Evolutionary conservation across 768 basidiomycete species (phyloP).

Genomic region (Suillus subalutaceus): DNA sequence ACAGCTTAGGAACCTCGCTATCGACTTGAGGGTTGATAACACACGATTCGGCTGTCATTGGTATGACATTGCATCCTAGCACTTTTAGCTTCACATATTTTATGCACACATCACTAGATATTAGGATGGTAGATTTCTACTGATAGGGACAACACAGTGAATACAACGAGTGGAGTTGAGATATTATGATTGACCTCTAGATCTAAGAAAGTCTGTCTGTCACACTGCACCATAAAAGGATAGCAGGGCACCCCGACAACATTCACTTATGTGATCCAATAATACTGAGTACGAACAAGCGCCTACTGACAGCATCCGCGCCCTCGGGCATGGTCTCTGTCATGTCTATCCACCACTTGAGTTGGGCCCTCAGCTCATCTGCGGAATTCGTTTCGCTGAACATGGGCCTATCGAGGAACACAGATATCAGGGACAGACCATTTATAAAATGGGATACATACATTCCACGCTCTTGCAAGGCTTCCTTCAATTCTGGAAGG

Average conservation of each 20-base stretch:
- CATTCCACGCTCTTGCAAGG: slow-evolving; percentile 79
- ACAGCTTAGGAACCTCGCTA: neutral
- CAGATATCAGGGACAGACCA: slow-evolving; percentile 1
- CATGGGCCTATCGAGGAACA: slow-evolving; percentile 18
- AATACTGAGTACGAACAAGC: slow-evolving; percentile 51
- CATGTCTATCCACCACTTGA: slow-evolving; percentile 68
- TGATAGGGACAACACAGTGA: neutral
- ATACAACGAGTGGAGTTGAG: slow-evolving; percentile 8
- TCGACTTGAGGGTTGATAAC: neutral
- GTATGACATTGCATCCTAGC: neutral
- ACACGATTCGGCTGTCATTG: neutral
- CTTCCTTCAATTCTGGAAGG: slow-evolving; percentile 58
- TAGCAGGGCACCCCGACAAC: neutral
- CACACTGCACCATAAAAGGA: neutral
- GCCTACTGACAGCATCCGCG: slow-evolving; percentile 46
- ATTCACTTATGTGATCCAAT: slow-evolving; percentile 33
- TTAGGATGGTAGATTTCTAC: neutral
- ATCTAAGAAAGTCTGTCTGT: slow-evolving; percentile 2
- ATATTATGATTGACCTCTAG: slow-evolving; percentile 6
- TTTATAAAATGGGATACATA: slow-evolving; percentile 39
- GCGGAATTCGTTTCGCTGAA: slow-evolving; percentile 42
- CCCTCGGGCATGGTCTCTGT: slow-evolving; percentile 38
- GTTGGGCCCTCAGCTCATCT: slow-evolving; percentile 50
- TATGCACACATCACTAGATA: neutral
- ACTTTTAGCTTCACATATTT: neutral